These are phyloP conservation scores for Magnaporthiopsis poae DNA, from an alignment of 2,329 filamentous ascomycete species.

Conservation along the genomic window DNA sequence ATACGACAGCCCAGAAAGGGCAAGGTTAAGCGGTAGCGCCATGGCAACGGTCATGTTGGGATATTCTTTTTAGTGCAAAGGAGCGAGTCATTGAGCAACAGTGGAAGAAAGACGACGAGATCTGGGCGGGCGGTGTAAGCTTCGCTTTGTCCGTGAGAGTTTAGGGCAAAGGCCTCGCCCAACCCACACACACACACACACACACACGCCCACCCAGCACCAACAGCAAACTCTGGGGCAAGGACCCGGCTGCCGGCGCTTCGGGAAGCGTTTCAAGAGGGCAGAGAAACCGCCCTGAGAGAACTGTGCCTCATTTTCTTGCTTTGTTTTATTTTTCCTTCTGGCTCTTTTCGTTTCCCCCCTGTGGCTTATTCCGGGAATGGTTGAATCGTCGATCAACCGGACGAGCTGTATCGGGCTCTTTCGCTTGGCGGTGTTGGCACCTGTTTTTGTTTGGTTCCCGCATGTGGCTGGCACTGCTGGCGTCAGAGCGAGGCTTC, in stretches of 20 bases:
- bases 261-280: not conserved
- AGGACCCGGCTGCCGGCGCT: too few relatives aligned
- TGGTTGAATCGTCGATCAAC: not conserved
- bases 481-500: not conserved
- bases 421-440: not conserved
- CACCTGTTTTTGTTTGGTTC: not conserved
- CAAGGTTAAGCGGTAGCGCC: not conserved
- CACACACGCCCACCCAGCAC: too few relatives aligned
- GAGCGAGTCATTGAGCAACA: not conserved
- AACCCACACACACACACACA: not conserved
- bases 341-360: not conserved
- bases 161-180: not conserved
- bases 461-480: not conserved
- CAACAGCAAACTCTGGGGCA: not conserved
- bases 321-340: not conserved
- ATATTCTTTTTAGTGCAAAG: not conserved
- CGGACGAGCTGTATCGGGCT: not conserved
- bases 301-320: not conserved
- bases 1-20: not conserved
- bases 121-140: not conserved
- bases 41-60: not conserved
- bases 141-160: not conserved
- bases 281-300: not conserved
- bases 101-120: not conserved
- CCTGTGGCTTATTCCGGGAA: not conserved